Percentiles rank a stretch among this genome's conserved stretches.
Evolutionary conservation across 1,284 basidiomycete species (phyloP).

Genomic region (Wolfiporia cocos): DNA sequence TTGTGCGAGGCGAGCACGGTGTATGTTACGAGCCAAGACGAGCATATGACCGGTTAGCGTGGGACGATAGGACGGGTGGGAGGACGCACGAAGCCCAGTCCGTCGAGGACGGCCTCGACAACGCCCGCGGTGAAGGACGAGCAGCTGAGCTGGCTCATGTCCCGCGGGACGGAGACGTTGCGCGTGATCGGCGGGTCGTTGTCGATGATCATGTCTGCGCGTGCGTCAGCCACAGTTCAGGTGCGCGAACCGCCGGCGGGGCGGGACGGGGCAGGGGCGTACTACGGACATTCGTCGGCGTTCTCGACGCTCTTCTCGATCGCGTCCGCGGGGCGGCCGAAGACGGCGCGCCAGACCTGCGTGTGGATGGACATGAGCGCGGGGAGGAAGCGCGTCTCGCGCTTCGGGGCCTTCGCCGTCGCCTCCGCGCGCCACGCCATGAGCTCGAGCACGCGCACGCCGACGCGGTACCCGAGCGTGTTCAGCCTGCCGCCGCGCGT

Average conservation of each 20-base stretch:
- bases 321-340: constrained; percentile 90
- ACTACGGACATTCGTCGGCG: constrained; percentile 82
- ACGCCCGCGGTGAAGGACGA: constrained; percentile 97
- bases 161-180: constrained; percentile 89
- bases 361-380: constrained; percentile 90
- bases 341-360: constrained; percentile 91
- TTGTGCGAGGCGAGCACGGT: background rate
- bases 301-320: constrained; percentile 96
- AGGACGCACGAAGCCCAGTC: constrained; percentile 84
- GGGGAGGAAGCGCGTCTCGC: constrained; percentile 84
- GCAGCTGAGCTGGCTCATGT: constrained; percentile 91
- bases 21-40: constrained; percentile 9
- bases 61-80: background rate
- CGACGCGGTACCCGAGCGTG: constrained; percentile 86
- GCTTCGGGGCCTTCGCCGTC: constrained; percentile 74
- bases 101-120: constrained; percentile 95
- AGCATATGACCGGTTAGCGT: constrained; percentile 1
- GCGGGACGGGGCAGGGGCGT: background rate
- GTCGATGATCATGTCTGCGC: constrained; percentile 96
- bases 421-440: constrained; percentile 70
- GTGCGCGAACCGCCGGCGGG: background rate
- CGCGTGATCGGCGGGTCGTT: constrained; percentile 92
- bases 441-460: constrained; percentile 76
- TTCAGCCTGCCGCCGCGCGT: constrained; percentile 62
- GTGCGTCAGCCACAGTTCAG: constrained; percentile 2